These are phyloP conservation scores for Syncephalastrum sp. DNA, from an alignment of 371 early-diverging fungal genomes.

Conservation along the genomic window DNA sequence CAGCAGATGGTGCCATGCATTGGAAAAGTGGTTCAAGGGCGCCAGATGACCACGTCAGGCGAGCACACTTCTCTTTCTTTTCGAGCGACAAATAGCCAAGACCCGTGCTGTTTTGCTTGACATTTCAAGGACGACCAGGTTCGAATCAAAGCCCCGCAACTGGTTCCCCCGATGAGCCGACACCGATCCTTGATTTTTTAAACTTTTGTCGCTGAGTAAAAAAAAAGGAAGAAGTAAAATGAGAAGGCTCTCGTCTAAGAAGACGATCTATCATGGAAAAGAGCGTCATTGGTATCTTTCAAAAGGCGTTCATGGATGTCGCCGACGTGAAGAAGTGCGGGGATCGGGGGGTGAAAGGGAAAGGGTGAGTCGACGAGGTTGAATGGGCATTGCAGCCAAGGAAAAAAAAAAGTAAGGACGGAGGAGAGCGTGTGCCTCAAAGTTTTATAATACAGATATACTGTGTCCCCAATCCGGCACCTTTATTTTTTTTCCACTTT, in stretches of 20 bases:
- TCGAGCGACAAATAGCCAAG: too few relatives aligned
- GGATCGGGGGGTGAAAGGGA: conserved; percentile 1
- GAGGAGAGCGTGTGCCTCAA: conserved; percentile 8
- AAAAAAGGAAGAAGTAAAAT: background rate
- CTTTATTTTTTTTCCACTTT: conserved; percentile 9
- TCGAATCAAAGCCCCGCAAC: too few relatives aligned
- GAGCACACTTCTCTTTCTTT: too few relatives aligned
- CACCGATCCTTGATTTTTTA: too few relatives aligned
- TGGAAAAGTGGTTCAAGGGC: too few relatives aligned
- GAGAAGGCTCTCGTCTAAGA: background rate
- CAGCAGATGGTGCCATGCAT: too few relatives aligned
- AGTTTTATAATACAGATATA: conserved; percentile 9
- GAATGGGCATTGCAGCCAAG: background rate
- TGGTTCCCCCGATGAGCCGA: too few relatives aligned
- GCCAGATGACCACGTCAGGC: too few relatives aligned
- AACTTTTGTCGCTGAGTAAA: background rate
- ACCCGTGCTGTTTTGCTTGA: too few relatives aligned
- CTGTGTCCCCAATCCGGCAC: conserved; percentile 8
- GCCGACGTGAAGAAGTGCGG: too few relatives aligned
- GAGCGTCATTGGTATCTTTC: conserved; percentile 1
- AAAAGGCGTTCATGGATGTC: background rate
- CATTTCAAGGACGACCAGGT: too few relatives aligned
- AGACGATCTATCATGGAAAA: background rate
- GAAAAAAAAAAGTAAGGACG: conserved; percentile 4
- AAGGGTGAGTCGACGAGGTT: background rate